Percentiles rank a stretch among this genome's conserved stretches.
These are phyloP conservation scores for Urochloa ruziziensis DNA, from an alignment of 176 grass and related monocot species.

Conservation along the genomic window DNA sequence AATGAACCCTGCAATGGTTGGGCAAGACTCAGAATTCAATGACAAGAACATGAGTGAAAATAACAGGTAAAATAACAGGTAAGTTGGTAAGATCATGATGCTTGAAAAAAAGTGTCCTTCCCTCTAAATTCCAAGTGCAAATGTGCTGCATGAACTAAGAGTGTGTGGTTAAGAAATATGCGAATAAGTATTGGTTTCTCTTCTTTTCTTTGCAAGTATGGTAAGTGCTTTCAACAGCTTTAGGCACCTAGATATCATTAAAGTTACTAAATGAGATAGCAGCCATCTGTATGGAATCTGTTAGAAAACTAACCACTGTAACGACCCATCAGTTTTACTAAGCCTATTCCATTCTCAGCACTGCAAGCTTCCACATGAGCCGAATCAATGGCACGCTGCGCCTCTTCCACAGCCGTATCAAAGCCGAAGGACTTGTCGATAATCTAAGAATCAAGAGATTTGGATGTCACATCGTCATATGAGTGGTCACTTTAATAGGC, in stretches of 20 bases:
- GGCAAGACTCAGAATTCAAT: constrained; percentile 1
- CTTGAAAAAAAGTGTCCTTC: constrained; percentile 15
- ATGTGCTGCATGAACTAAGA: constrained; percentile 12
- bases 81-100: neutral
- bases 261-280: constrained; percentile 1
- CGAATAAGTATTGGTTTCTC: neutral
- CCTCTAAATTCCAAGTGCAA: neutral
- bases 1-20: constrained; percentile 72
- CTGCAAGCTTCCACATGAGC: constrained; percentile 97
- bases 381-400: constrained; percentile 95
- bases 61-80: no score
- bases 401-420: constrained; percentile 97
- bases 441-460: constrained; percentile 57
- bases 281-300: constrained; percentile 1
- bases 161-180: neutral
- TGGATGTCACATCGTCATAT: neutral
- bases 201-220: neutral
- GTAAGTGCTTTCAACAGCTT: neutral
- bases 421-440: constrained; percentile 99
- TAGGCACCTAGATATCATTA: neutral
- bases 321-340: constrained; percentile 97
- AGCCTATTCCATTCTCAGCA: constrained; percentile 93
- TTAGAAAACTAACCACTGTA: constrained; percentile 87
- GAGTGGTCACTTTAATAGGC: constrained; percentile 7
- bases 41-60: neutral